Base-by-base conservation (phyloP, 768 basidiomycete genomes). In the Suillus weaverae region DNA sequence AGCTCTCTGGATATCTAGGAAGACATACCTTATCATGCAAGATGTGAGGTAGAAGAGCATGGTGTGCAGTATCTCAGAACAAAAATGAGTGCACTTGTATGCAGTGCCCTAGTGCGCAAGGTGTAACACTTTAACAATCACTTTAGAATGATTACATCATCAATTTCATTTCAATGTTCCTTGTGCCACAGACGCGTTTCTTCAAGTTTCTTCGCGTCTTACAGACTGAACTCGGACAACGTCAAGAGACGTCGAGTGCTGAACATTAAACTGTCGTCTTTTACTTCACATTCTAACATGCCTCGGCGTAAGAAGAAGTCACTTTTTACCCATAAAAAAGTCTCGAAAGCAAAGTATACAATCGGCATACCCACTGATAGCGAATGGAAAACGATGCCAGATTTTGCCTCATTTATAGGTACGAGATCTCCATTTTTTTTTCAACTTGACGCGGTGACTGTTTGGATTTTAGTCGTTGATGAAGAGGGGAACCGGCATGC, bases 41-140 rank as follows among this genome's bases (percentile, higher is more conserved):
- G 80, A 81, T 10, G 76, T 72, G 64, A 83, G 70, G 73, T 80
- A 80, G 69, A 83, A 73, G 30, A 83, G 64, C 82, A 83, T 83
- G 44, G 16, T 35, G 51, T 46, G 61, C 11, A 41, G 43, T 43
- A 59, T 50, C 48, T 50, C 30, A 55, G 36, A 41, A 30, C 60
- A 22, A 35, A 63, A 22, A 36, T 53, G 48, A 62, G n/a, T 32
- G 41, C 60, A 39, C 55, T 53, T n/a, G 44, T 59, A 36, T 39
- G 36, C n/a, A 30, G 36, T 54, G 48, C 22, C 44, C 18, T 7
- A 20, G 41, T 18, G 41, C 41, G 3, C 48, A 0, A 50, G 14
- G 55, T 54, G 64, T 55, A 65, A 53, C 30, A 18, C 50, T 56
- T 41, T 20, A 16, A n/a, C n/a, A 64, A 32, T n/a, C 65, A 59